Evolutionary conservation across 169 alveolate genomes (phyloP).

Genomic region (Theileria annulata): DNA sequence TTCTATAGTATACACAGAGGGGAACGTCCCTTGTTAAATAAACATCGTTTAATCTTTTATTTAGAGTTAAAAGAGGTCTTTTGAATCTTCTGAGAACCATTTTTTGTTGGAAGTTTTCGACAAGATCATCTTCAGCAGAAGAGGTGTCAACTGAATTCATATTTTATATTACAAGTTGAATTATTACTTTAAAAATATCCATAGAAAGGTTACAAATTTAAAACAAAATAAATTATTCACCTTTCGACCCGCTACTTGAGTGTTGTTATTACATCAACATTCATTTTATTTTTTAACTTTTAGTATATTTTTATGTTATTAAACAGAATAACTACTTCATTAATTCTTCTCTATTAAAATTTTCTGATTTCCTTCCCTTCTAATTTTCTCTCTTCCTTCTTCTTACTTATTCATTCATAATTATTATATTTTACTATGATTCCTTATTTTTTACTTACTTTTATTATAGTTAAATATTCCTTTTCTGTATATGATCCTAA

Average conservation of each 20-base stretch:
- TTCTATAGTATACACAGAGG: conserved; percentile 48
- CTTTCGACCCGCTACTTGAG: not conserved
- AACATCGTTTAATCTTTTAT: conserved; percentile 51
- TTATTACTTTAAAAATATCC: too few relatives aligned
- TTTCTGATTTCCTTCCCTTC: not conserved
- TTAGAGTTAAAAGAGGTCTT: conserved; percentile 44
- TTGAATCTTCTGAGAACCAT: conserved; percentile 5
- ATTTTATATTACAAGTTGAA: too few relatives aligned
- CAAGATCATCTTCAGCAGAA: too few relatives aligned
- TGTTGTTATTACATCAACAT: not conserved
- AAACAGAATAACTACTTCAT: not conserved
- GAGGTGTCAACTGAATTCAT: too few relatives aligned
- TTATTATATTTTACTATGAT: not conserved
- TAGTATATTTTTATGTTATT: not conserved
- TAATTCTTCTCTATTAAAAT: not conserved
- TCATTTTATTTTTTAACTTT: conserved; percentile 2
- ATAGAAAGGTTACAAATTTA: not conserved
- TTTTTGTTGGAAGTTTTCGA: too few relatives aligned
- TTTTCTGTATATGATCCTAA: not conserved
- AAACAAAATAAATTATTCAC: not conserved
- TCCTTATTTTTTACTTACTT: not conserved
- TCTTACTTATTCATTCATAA: not conserved
- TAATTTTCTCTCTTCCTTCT: not conserved
- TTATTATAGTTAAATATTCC: not conserved
- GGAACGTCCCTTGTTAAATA: conserved; percentile 55